A percentile compares a stretch with the other conserved stretches of the same genome.
These are phyloP conservation scores for Solanum piurae DNA, from an alignment of 257 asterid genomes.

Conservation along the genomic window DNA sequence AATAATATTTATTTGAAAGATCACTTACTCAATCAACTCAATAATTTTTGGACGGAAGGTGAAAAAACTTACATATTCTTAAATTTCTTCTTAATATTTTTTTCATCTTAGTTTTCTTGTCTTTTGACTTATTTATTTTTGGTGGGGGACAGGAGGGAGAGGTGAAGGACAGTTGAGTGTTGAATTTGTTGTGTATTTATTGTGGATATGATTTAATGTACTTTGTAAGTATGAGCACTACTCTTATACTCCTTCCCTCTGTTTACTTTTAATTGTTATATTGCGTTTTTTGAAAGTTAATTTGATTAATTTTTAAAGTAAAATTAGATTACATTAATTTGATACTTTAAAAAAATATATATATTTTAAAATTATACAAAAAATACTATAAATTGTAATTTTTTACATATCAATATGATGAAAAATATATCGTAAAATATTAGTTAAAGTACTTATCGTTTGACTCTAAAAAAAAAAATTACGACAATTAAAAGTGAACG, in stretches of 20 bases:
- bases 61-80: background rate
- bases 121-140: background rate
- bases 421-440: too few species aligned
- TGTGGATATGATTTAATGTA: background rate
- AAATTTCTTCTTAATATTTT: background rate
- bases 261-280: too few species aligned
- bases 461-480: background rate
- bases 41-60: background rate
- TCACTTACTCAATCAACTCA: background rate
- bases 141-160: background rate
- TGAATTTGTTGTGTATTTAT: background rate
- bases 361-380: too few species aligned
- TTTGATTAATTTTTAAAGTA: too few species aligned
- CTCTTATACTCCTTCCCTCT: background rate
- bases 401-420: too few species aligned
- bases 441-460: too few species aligned
- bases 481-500: background rate
- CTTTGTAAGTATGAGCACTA: background rate
- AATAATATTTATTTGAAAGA: too few species aligned
- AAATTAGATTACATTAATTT: too few species aligned
- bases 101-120: background rate
- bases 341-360: too few species aligned
- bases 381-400: too few species aligned
- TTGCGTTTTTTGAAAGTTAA: too few species aligned
- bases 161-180: background rate